Base-by-base conservation (phyloP, 2,329 filamentous ascomycete genomes). In the Colletotrichum camelliae region DNA sequence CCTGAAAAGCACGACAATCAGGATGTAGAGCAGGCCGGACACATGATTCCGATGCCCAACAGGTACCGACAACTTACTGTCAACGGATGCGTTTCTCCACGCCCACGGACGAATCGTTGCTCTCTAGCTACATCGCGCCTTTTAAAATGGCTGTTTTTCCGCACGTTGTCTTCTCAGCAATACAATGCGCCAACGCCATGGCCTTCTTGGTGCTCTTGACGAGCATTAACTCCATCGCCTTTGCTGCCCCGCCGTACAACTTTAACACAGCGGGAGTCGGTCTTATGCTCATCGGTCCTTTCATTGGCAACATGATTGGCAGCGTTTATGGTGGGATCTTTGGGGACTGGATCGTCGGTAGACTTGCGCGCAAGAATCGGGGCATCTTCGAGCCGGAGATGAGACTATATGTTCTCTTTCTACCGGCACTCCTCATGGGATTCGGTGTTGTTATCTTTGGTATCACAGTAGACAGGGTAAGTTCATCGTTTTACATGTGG, bases 331-430 rank as follows among this genome's bases (percentile, higher is more conserved):
- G 52, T 24, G 52, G 52, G 7, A 24, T 57, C 7, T 27, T 57
- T 5, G 52, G 52, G 1, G 52, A 57, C 21, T 9, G 52, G 52
- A 27, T 57, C 0, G 84, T 87, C 60, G 73, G 86, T 4, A 80
- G 79, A 31, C 79, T 86, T 24, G 81, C 87, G 0, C 81, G 79
- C n/a, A 80, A 83, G 3, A 87, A 87, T 12, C 80, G 81, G 0
- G 86, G 86, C 4, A 79, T 85, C 8, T 87, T 85, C 55, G 87
- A 88, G 76, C 86, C 87, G 0, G 87, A 88, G 75, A 87, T 87
- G 82, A 81, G 87, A 7, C 77, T 88, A 7, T 86, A 82, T 13
- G 29, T 60, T 29, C 29, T 60, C 15, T 60, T 60, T 9, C 1
- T 39, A 57, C 83, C 85, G 3, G 82, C 83, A 0, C 10, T 86